phyloP scores from a whole-genome alignment of 495 filamentous ascomycete species.

The Lepidopterella palustris region DNA sequence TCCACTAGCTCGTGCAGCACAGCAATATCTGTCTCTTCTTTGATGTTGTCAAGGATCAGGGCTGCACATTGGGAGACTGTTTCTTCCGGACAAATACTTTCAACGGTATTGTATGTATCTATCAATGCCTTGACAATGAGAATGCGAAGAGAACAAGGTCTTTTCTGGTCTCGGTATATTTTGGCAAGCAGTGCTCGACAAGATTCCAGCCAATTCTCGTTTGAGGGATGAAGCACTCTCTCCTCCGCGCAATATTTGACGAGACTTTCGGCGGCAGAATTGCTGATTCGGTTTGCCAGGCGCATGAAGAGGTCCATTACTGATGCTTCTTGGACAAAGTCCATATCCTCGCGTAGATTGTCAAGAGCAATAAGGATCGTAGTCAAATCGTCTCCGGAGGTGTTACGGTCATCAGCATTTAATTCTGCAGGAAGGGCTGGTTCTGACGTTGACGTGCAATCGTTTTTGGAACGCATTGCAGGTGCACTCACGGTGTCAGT shows the following conservation, averaged over 20 bases:
- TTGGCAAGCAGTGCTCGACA: constrained; percentile 54
- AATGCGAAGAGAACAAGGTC: constrained; percentile 61
- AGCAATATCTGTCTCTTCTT: constrained; percentile 42
- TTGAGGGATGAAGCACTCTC: constrained; percentile 64
- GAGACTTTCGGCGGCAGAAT: constrained; percentile 52
- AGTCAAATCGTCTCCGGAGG: constrained; percentile 6
- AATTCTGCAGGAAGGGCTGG: not conserved
- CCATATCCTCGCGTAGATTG: constrained; percentile 12
- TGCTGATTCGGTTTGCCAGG: constrained; percentile 50
- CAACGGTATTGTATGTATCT: constrained; percentile 57
- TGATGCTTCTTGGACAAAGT: constrained; percentile 51
- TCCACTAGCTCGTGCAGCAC: constrained; percentile 41
- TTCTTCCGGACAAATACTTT: constrained; percentile 15
- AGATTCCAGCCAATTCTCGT: constrained; percentile 58
- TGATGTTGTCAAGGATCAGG: constrained; percentile 49
- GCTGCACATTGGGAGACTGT: constrained; percentile 23
- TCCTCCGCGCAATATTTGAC: constrained; percentile 55
- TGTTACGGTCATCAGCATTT: not conserved
- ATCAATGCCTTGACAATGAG: constrained; percentile 51
- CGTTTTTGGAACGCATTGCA: not conserved
- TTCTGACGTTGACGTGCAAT: not conserved
- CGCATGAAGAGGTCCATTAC: constrained; percentile 65
- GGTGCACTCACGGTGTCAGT: constrained; percentile 3
- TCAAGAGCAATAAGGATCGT: constrained; percentile 29
- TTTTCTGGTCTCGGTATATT: constrained; percentile 58